Evolutionary conservation across 257 asterid genomes (phyloP).

Genomic region (Ajuga chamaepitys): DNA sequence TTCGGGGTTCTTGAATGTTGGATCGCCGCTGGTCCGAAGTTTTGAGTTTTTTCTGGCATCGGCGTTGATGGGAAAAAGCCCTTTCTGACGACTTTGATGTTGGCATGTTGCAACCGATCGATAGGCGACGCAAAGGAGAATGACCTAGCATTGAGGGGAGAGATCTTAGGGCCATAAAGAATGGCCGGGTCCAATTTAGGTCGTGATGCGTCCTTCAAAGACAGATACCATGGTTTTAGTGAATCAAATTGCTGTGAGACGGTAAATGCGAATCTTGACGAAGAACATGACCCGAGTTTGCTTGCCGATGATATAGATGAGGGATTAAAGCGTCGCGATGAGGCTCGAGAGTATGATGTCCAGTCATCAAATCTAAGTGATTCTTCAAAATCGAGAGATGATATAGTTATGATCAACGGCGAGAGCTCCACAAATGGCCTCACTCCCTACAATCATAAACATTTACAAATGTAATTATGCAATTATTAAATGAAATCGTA

Average conservation of each 20-base stretch:
- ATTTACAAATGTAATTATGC: not conserved
- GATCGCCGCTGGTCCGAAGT: slow-evolving; percentile 12
- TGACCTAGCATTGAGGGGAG: slow-evolving; percentile 69
- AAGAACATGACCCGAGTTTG: slow-evolving; percentile 56
- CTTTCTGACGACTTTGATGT: slow-evolving; percentile 14
- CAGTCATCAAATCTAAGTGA: slow-evolving; percentile 34
- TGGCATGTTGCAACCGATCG: slow-evolving; percentile 33
- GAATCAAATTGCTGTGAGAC: slow-evolving; percentile 61
- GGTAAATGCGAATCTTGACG: slow-evolving; percentile 66
- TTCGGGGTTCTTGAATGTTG: slow-evolving; percentile 44
- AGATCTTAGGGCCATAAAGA: slow-evolving; percentile 44
- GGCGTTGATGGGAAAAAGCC: slow-evolving; percentile 68
- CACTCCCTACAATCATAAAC: slow-evolving; percentile 41
- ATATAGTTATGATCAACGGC: slow-evolving; percentile 28
- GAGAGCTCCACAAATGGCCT: slow-evolving; percentile 70
- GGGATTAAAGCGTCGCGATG: slow-evolving; percentile 50
- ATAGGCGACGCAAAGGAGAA: slow-evolving; percentile 67
- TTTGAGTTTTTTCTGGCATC: slow-evolving; percentile 54
- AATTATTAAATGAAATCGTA: not conserved
- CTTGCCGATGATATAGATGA: slow-evolving; percentile 29
- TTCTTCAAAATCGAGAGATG: slow-evolving; percentile 55
- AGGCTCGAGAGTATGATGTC: slow-evolving; percentile 39
- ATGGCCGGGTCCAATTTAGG: slow-evolving; percentile 33
- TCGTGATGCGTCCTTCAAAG: slow-evolving; percentile 42
- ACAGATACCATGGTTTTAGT: slow-evolving; percentile 72